A percentile compares a stretch with the other conserved stretches of the same genome.
phyloP scores from a whole-genome alignment of 2,329 filamentous ascomycete genomes.

The Botrytis medusae region DNA sequence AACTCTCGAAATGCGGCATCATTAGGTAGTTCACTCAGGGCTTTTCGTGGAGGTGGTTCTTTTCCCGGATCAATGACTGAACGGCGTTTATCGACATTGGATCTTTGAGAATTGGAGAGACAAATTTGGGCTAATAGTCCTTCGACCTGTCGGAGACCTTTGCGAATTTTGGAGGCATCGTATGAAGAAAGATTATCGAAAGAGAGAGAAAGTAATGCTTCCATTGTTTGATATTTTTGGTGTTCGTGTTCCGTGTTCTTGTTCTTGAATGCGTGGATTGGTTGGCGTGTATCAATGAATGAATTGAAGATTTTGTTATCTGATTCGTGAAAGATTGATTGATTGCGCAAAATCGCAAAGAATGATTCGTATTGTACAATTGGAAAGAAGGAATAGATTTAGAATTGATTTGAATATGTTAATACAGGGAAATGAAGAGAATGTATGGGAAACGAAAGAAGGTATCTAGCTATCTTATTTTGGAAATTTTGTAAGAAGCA shows the following conservation, averaged over 20 bases:
- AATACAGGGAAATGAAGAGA: conserved; percentile 31
- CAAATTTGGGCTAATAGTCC: conserved; percentile 93
- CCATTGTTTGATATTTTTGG: conserved; percentile 58
- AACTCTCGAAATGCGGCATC: conserved; percentile 94
- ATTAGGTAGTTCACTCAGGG: conserved; percentile 66
- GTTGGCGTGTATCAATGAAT: conserved; percentile 6
- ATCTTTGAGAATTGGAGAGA: conserved; percentile 54
- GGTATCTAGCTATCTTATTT: neutral
- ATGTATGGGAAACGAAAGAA: conserved; percentile 1
- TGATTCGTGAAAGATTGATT: conserved; percentile 19
- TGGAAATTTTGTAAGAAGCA: neutral
- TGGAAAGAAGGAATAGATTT: conserved; percentile 12
- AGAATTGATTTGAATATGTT: conserved; percentile 12
- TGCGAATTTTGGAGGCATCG: conserved; percentile 84
- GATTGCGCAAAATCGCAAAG: conserved; percentile 23
- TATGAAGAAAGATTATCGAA: conserved; percentile 87
- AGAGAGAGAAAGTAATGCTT: conserved; percentile 84
- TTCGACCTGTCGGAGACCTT: conserved; percentile 91
- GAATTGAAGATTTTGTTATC: neutral
- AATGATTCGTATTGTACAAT: neutral
- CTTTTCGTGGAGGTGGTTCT: conserved; percentile 50
- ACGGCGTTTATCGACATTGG: conserved; percentile 32
- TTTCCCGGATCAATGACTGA: conserved; percentile 42
- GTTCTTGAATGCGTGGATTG: conserved; percentile 19
- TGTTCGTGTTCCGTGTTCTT: conserved; percentile 17